Conservation (phyloP, 495 filamentous ascomycete genomes). For the Hyaloscypha finlandica region DNA sequence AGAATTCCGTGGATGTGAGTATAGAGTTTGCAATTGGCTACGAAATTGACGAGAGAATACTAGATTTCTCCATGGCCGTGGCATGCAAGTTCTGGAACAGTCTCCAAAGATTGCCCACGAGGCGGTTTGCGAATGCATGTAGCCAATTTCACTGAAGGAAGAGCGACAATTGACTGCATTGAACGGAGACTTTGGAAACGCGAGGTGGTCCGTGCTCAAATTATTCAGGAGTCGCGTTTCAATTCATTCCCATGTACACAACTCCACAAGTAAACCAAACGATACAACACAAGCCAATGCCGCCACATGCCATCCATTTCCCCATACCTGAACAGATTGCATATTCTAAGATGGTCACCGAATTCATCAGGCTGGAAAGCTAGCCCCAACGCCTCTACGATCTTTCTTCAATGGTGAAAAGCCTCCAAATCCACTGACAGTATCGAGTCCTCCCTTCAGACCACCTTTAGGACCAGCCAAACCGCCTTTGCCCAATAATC, state of each 20-base stretch:
- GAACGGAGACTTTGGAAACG: not conserved
- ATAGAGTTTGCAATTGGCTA: not conserved
- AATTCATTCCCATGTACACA: not conserved
- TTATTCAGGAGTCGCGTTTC: not conserved
- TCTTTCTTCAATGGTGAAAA: slow-evolving; percentile 88
- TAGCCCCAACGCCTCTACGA: slow-evolving; percentile 56
- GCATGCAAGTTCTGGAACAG: not conserved
- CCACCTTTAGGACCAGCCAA: slow-evolving; percentile 14
- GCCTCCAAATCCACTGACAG: slow-evolving; percentile 40
- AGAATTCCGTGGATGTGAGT: slow-evolving; percentile 26
- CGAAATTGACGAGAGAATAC: not conserved
- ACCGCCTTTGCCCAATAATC: slow-evolving; percentile 38
- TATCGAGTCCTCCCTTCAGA: slow-evolving; percentile 36
- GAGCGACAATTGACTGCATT: not conserved
- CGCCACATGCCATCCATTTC: not conserved
- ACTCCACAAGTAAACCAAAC: not conserved
- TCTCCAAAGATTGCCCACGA: slow-evolving; percentile 14
- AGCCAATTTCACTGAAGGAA: not conserved
- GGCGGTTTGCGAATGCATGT: slow-evolving; percentile 30
- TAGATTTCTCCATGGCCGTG: not conserved
- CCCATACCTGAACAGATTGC: not conserved
- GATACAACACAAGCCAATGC: not conserved
- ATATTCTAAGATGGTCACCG: not conserved
- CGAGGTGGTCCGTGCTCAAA: slow-evolving; percentile 11
- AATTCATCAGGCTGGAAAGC: slow-evolving; percentile 47